Conservation (phyloP, 2,329 filamentous ascomycete genomes). For the Hortaea sp. region DNA sequence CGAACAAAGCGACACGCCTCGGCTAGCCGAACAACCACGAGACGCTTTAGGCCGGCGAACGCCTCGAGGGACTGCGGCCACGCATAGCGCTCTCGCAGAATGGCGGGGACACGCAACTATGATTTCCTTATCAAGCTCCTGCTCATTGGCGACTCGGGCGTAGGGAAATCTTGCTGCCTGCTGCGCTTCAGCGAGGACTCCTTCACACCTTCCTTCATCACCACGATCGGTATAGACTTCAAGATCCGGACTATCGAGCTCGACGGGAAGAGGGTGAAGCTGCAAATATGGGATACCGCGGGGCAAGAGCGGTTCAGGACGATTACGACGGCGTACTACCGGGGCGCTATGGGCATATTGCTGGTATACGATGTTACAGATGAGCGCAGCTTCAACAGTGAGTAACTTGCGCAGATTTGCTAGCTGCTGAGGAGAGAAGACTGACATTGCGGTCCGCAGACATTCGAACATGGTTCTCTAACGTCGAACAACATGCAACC, state of each 20-base stretch:
- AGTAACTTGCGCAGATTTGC: slow-evolving; percentile 24
- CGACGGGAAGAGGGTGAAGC: slow-evolving; percentile 95
- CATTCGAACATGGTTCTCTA: slow-evolving; percentile 98
- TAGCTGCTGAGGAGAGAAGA: background rate
- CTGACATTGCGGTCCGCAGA: slow-evolving; percentile 45
- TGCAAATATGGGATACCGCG: slow-evolving; percentile 99
- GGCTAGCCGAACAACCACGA: background rate
- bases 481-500: slow-evolving; percentile 95
- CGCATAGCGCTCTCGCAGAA: slow-evolving; percentile 31
- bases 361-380: slow-evolving; percentile 98
- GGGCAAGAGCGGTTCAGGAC: slow-evolving; percentile 97
- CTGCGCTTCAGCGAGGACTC: slow-evolving; percentile 95
- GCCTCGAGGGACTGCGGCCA: background rate
- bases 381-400: slow-evolving; percentile 90
- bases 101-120: slow-evolving; percentile 98
- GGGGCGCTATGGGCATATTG: slow-evolving; percentile 95
- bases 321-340: slow-evolving; percentile 97
- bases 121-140: slow-evolving; percentile 98
- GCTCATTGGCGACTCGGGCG: slow-evolving; percentile 91
- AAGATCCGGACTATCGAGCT: slow-evolving; percentile 99
- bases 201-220: slow-evolving; percentile 96
- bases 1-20: background rate
- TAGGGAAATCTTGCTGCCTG: slow-evolving; percentile 95
- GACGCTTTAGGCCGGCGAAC: background rate
- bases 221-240: slow-evolving; percentile 99